A percentile compares a stretch with the other conserved stretches of the same genome.
phyloP scores from a whole-genome alignment of 768 basidiomycete species.

The Dentipellis fragilis region DNA sequence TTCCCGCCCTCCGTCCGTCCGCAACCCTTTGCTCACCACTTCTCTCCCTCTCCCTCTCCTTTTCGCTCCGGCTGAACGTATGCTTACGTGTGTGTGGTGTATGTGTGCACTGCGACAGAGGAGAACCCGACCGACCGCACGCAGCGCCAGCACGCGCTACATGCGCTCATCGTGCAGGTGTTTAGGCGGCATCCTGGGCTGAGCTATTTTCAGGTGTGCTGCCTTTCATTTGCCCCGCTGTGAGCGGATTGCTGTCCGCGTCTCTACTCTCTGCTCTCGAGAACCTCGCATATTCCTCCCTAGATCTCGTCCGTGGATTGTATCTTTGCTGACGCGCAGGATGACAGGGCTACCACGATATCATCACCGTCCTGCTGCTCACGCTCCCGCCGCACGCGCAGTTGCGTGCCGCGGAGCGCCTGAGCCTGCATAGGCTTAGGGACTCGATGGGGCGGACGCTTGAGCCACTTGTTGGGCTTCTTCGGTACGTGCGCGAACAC shows the following conservation, averaged over 20 bases:
- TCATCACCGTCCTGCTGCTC: slow-evolving; percentile 74
- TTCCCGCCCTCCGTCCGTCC: slow-evolving; percentile 1
- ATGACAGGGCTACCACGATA: slow-evolving; percentile 82
- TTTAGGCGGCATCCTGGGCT: slow-evolving; percentile 66
- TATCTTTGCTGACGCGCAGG: neutral
- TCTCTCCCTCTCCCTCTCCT: too few relatives aligned
- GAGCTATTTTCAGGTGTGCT: slow-evolving; percentile 70
- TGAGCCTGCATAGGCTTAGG: slow-evolving; percentile 69
- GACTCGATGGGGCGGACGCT: slow-evolving; percentile 85
- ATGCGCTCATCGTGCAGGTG: slow-evolving; percentile 62
- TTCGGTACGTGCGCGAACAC: slow-evolving; percentile 37
- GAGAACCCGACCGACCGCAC: slow-evolving; percentile 32
- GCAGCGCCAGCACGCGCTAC: slow-evolving; percentile 51
- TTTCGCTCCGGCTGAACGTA: too few relatives aligned
- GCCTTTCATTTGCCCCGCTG: neutral
- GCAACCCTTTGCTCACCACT: neutral
- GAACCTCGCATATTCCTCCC: too few relatives aligned
- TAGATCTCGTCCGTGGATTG: neutral
- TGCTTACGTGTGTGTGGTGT: neutral
- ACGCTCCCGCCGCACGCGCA: slow-evolving; percentile 57
- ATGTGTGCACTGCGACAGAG: neutral
- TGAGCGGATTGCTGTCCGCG: too few relatives aligned
- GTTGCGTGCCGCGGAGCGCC: slow-evolving; percentile 51
- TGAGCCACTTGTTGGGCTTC: slow-evolving; percentile 74
- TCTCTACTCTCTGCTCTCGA: too few relatives aligned